phyloP scores from a whole-genome alignment of 345 rosid genomes.

The Leavenworthia alabamica region DNA sequence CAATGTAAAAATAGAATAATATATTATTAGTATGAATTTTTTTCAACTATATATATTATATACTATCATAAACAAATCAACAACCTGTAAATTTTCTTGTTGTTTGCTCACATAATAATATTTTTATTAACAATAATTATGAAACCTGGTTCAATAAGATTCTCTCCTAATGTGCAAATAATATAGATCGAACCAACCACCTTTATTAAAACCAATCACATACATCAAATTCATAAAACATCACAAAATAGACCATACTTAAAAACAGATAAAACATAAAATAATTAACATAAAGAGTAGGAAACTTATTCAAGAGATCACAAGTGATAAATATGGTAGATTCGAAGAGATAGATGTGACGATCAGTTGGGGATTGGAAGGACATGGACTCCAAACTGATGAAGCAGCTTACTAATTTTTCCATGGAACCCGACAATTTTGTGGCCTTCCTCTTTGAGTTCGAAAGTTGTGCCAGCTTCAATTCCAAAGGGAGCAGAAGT shows the following conservation, averaged over 20 bases:
- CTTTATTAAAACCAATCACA: background rate
- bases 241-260: background rate
- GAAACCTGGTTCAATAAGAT: background rate
- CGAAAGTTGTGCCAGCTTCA: conserved; percentile 15
- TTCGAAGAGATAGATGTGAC: background rate
- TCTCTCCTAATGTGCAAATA: background rate
- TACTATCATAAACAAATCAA: no score
- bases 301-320: background rate
- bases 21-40: no score
- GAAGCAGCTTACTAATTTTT: conserved; percentile 2
- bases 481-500: conserved; percentile 23
- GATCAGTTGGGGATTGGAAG: conserved; percentile 20
- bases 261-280: background rate
- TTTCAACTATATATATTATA: background rate
- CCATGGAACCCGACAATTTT: conserved; percentile 34
- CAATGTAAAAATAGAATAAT: background rate
- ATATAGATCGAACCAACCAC: background rate
- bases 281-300: background rate
- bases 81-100: no score
- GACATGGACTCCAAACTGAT: conserved; percentile 26
- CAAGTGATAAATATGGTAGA: background rate
- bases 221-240: background rate
- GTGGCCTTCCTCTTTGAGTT: background rate
- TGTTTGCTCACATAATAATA: no score
- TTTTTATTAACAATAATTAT: no score